Evolutionary conservation across 805 yeast species (phyloP).

Genomic region (Wickerhamomyces bisporus): DNA sequence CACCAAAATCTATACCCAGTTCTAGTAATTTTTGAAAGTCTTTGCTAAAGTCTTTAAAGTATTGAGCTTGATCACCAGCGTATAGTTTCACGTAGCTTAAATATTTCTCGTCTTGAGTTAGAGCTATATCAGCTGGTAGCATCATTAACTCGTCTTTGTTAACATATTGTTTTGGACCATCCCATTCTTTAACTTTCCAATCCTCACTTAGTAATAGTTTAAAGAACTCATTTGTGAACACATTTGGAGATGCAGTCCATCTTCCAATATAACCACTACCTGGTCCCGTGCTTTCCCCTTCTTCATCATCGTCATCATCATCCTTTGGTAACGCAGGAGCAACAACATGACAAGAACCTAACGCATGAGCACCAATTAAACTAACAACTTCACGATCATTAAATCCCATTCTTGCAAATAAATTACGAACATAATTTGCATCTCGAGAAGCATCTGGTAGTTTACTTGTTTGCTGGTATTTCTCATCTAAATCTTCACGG

Average conservation of each 20-base stretch:
- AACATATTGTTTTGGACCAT: slow-evolving; percentile 58
- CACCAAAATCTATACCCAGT: slow-evolving; percentile 61
- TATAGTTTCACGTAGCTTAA: slow-evolving; percentile 57
- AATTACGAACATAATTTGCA: slow-evolving; percentile 56
- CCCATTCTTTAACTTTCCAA: slow-evolving; percentile 53
- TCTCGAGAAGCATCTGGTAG: slow-evolving; percentile 71
- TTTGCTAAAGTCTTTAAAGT: slow-evolving; percentile 57
- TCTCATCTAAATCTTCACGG: slow-evolving; percentile 52
- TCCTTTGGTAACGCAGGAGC: slow-evolving; percentile 22
- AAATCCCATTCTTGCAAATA: slow-evolving; percentile 64
- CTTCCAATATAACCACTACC: slow-evolving; percentile 83
- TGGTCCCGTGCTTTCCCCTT: slow-evolving; percentile 20
- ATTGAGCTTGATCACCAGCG: slow-evolving; percentile 59
- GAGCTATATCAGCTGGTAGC: slow-evolving; percentile 77
- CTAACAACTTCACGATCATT: slow-evolving; percentile 70
- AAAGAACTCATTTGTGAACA: slow-evolving; percentile 71
- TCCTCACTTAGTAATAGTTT: slow-evolving; percentile 49
- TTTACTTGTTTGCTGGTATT: slow-evolving; percentile 57
- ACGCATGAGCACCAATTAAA: slow-evolving; percentile 68
- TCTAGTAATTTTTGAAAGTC: slow-evolving; percentile 72
- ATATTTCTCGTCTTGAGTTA: slow-evolving; percentile 57
- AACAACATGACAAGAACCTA: slow-evolving; percentile 68
- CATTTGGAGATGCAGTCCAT: slow-evolving; percentile 80
- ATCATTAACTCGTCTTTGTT: slow-evolving; percentile 69
- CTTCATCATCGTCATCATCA: slow-evolving; percentile 13